Conservation (phyloP, 805 yeast genomes). For the Pichia ethanolica region DNA sequence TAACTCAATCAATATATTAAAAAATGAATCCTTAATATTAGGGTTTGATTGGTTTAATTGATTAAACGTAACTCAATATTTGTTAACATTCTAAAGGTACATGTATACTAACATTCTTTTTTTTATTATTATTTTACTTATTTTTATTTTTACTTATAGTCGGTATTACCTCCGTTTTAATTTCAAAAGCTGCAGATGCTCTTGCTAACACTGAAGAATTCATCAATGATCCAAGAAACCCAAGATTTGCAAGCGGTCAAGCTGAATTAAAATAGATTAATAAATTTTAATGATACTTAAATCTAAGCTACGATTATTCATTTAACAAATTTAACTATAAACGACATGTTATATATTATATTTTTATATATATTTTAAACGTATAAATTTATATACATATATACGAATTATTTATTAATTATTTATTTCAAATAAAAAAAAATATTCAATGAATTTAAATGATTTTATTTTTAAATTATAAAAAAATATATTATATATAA, state of each 20-base stretch:
- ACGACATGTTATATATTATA: no score
- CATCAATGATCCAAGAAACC: constrained; percentile 94
- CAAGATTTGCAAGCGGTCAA: constrained; percentile 55
- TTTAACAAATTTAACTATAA: background rate
- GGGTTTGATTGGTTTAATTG: no score
- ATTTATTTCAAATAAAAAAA: background rate
- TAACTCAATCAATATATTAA: no score
- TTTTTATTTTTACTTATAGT: constrained; percentile 14
- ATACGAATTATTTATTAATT: constrained; percentile 1
- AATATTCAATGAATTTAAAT: constrained; percentile 3
- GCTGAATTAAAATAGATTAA: constrained; percentile 24
- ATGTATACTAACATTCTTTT: background rate
- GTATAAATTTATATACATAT: background rate
- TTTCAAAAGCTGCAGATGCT: constrained; percentile 62
- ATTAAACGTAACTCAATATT: no score
- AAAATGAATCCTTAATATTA: no score
- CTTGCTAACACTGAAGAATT: constrained; percentile 70
- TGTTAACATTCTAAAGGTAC: no score
- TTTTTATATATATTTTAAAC: background rate
- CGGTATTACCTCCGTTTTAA: constrained; percentile 59
- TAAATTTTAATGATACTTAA: background rate
- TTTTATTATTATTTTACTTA: background rate
- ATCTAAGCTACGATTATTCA: background rate
- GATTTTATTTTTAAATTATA: no score
- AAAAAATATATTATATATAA: no score